Percentiles rank a stretch among this genome's conserved stretches.
Conservation (phyloP, 139 green algal species). For the Chlamydomonas applanata region DNA sequence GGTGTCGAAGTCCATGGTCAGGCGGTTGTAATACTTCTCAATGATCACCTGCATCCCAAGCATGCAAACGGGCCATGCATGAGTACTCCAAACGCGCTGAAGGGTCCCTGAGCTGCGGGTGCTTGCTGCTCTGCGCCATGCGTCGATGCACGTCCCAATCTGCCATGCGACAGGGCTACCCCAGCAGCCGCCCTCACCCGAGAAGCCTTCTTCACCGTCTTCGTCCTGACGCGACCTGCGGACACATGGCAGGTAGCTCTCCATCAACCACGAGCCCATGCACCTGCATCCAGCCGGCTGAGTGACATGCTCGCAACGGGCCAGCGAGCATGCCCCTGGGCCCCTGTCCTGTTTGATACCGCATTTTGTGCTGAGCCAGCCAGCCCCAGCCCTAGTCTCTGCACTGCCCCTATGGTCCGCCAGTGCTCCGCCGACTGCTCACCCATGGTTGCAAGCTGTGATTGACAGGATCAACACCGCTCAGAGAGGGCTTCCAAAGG, state of each 20-base stretch:
- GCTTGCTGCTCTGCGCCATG: too few species aligned
- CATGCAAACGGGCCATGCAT: too few species aligned
- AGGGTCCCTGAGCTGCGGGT: too few species aligned
- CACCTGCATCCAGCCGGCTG: too few species aligned
- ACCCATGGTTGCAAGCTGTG: conserved; percentile 16
- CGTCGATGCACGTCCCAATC: too few species aligned
- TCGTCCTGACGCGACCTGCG: conserved; percentile 97
- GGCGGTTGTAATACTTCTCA: conserved; percentile 98
- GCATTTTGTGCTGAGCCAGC: neutral
- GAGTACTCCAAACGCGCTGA: too few species aligned
- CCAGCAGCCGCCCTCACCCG: conserved; percentile 32
- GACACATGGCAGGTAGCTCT: neutral
- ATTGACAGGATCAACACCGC: too few species aligned
- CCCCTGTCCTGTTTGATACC: neutral
- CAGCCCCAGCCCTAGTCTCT: neutral
- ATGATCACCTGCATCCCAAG: conserved; percentile 75
- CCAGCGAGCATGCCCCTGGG: neutral
- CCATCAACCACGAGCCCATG: neutral
- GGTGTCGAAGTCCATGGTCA: conserved; percentile 94
- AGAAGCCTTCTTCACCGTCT: conserved; percentile 98
- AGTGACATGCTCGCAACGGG: too few species aligned
- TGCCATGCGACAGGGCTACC: too few species aligned
- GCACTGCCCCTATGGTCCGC: neutral
- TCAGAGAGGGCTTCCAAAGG: too few species aligned
- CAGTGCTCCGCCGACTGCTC: neutral